phyloP scores from a whole-genome alignment of 1,284 basidiomycete genomes.

The Entoloma clypeatum region DNA sequence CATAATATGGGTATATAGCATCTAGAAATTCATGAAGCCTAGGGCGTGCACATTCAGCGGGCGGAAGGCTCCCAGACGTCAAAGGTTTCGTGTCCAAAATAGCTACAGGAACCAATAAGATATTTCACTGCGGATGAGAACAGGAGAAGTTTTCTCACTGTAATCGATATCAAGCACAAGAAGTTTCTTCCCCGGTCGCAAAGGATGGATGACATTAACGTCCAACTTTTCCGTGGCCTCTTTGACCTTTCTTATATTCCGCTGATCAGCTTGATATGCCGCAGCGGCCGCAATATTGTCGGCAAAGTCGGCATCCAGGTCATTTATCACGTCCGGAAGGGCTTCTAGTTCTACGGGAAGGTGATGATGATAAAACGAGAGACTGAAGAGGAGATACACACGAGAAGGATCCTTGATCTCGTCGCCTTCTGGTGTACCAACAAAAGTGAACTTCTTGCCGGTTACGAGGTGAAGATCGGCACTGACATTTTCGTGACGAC shows the following conservation, averaged over 20 bases:
- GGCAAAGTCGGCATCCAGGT: constrained; percentile 76
- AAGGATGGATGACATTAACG: constrained; percentile 71
- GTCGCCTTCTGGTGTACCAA: constrained; percentile 80
- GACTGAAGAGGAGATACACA: constrained; percentile 21
- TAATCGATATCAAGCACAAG: constrained; percentile 90
- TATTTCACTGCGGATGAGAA: constrained; percentile 1
- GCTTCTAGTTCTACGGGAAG: constrained; percentile 51
- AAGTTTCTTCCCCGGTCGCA: constrained; percentile 73
- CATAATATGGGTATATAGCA: constrained; percentile 76
- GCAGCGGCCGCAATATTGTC: constrained; percentile 53
- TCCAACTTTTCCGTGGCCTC: constrained; percentile 67
- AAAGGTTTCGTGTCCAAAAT: constrained; percentile 83
- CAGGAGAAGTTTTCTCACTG: constrained; percentile 41
- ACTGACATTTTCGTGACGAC: constrained; percentile 28
- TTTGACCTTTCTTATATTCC: constrained; percentile 75
- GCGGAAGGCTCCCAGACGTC: constrained; percentile 72
- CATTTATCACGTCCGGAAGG: constrained; percentile 74
- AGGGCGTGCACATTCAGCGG: constrained; percentile 78
- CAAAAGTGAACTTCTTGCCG: constrained; percentile 74
- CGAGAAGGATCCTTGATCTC: constrained; percentile 76
- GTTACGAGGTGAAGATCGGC: constrained; percentile 54
- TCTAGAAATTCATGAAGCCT: constrained; percentile 82
- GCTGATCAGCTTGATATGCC: constrained; percentile 64
- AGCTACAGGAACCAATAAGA: constrained; percentile 41
- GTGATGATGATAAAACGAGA: constrained; percentile 8